These are phyloP conservation scores for Suhomyces chickasaworum DNA, from an alignment of 1,139 yeast genomes.

Conservation along the genomic window DNA sequence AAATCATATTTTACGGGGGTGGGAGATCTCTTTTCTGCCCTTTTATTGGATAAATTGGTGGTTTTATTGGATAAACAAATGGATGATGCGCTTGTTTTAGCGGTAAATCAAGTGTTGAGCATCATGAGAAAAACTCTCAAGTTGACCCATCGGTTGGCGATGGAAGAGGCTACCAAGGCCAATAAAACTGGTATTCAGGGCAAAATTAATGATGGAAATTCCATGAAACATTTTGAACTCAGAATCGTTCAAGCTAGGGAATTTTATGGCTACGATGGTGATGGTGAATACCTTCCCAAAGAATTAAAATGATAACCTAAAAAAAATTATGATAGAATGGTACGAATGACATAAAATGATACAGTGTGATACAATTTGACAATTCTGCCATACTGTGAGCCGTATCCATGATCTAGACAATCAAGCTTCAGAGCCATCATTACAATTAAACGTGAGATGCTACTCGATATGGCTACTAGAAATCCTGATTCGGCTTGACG, in stretches of 20 bases:
- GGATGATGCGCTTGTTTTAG: slow-evolving; percentile 15
- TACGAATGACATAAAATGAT: too few relatives aligned
- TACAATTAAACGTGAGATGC: too few relatives aligned
- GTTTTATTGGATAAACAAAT: neutral
- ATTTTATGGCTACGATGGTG: slow-evolving; percentile 27
- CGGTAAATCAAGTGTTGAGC: slow-evolving; percentile 52
- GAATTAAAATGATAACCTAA: too few relatives aligned
- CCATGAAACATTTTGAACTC: slow-evolving; percentile 47
- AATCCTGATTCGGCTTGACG: too few relatives aligned
- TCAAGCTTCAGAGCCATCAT: too few relatives aligned
- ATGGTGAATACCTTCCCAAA: slow-evolving; percentile 7
- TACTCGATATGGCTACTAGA: too few relatives aligned
- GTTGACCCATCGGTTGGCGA: slow-evolving; percentile 37
- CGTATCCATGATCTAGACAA: too few relatives aligned
- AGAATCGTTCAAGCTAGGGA: slow-evolving; percentile 40
- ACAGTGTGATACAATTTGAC: too few relatives aligned
- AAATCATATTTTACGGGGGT: slow-evolving; percentile 86
- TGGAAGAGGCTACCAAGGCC: slow-evolving; percentile 12
- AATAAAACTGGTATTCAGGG: slow-evolving; percentile 19
- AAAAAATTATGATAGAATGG: too few relatives aligned
- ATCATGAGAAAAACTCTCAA: slow-evolving; percentile 50
- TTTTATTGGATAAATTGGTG: slow-evolving; percentile 60
- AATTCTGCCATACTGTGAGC: too few relatives aligned
- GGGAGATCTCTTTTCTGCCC: slow-evolving; percentile 87
- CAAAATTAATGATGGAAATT: slow-evolving; percentile 37